Base-by-base conservation (phyloP, 208 protist genomes). In the Leishmania tropica region DNA sequence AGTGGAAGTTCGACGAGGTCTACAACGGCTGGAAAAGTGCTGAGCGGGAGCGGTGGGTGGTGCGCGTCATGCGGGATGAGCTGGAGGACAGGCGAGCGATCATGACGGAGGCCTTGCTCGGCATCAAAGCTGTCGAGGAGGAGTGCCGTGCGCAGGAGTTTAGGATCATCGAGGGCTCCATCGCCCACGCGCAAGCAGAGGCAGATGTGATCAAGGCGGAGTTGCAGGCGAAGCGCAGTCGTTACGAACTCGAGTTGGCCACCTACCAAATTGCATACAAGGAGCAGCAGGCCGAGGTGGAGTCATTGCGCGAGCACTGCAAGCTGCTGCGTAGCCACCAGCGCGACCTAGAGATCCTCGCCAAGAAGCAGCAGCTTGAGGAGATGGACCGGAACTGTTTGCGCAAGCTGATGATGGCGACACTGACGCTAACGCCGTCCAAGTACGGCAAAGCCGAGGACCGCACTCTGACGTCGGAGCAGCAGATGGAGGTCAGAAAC, bases 181-280 rank as follows among this genome's bases (percentile, higher is more conserved):
- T 95, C 42, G 53, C 80, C 1, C 77, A 53, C 21, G 80, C 85
- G 5, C 54, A 86, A 37, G 84, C 60, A 1, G 84, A 88, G 35
- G 84, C 84, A 3, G 54, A 72, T 0, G 75, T 56, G n/a, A 78
- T 83, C 56, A 28, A 53, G 8, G 42, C 58, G 31, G 90, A 93
- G 74, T 37, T 93, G 37, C 80, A 85, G 21, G 60, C 81, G 37
- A 85, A 87, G 67, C 87, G 86, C 65, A 75, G 73, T 1, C 83
- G 74, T 70, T 81, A 94, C 65, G 92, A 96, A 68, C 76, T 96
- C 21, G 90, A 96, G 68, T 85, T 96, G 11, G 90, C 89, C 24
- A 83, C 89, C 13, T 94, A 90, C 47, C 90, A 96, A 83, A 93
- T 96, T 54, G 92, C 92, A 3, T 93, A 87, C 86, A 94, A 94